A percentile compares a stretch with the other conserved stretches of the same genome.
Evolutionary conservation across 306 rosid genomes (phyloP).

Genomic region (Clitoria ternatea): DNA sequence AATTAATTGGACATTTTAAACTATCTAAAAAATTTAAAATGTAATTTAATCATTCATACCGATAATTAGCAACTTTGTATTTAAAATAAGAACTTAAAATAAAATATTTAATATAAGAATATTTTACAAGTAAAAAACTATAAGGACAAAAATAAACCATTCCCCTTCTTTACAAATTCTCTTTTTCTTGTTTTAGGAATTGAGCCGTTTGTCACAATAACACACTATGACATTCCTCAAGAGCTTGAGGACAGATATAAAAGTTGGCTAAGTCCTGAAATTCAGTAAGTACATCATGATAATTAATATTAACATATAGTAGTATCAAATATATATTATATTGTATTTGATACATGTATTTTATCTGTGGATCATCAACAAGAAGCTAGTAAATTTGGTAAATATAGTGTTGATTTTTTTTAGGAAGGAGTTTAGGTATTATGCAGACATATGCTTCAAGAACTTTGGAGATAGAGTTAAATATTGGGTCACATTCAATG

Average conservation of each 20-base stretch:
- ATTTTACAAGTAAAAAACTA: neutral
- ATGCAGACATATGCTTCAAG: slow-evolving; percentile 44
- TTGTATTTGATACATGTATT: too few species aligned
- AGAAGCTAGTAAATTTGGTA: too few species aligned
- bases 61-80: too few species aligned
- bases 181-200: slow-evolving; percentile 7
- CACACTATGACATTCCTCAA: slow-evolving; percentile 44
- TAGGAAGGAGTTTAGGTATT: slow-evolving; percentile 48
- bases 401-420: neutral
- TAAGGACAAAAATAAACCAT: neutral
- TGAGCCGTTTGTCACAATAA: slow-evolving; percentile 44
- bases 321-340: too few species aligned
- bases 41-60: too few species aligned
- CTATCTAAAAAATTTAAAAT: too few species aligned
- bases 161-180: neutral
- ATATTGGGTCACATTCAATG: slow-evolving; percentile 56
- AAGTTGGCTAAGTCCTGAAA: slow-evolving; percentile 39
- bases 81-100: too few species aligned
- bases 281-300: slow-evolving; percentile 26
- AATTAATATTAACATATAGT: neutral
- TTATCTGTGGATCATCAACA: too few species aligned
- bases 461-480: slow-evolving; percentile 53
- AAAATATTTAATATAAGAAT: neutral
- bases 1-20: too few species aligned
- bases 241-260: slow-evolving; percentile 34